Evolutionary conservation across 179 eudicot genomes (phyloP), one percentile per base, ranked within the genome.

Genomic region (Gypsophila paniculata): DNA sequence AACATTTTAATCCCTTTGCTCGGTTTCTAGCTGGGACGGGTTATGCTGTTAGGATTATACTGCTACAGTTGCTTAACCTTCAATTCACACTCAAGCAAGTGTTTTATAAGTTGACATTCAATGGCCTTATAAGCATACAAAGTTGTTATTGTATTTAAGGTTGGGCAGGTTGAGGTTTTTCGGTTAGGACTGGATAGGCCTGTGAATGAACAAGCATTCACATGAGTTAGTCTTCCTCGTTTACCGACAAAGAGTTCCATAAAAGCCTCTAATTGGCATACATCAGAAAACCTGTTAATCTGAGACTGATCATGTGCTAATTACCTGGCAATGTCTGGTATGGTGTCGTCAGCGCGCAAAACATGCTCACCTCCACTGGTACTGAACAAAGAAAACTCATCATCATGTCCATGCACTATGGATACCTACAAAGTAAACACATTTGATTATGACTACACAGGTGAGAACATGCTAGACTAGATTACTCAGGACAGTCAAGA

Each of bases 311-410:
- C 39, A 25, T 17, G 69, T 10, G 4, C 49, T 12, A 57, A 23
- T 70, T 81, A 89, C 97, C 88, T 76, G 52, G 77, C 77, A 78
- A 83, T 80, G 74, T 90, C 93, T n/a, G 77, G 51, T 48, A 78
- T 51, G 63, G 70, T 80, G 60, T 73, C 79, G 36, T 91, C 93
- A 48, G 83, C 89, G 74, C 85, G 82, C 69, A 91, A 72, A 39
- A 80, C 64, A 70, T 79, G 88, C 74, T 80, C 86, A 70, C 17
- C 82, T 18, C 87, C 89, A 69, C 65, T 68, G 46, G 85, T 74
- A 76, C 77, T 79, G 59, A 57, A 61, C 44, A 91, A 78, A n/a
- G 87, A 82, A 75, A 91, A 88, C 57, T 90, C 93, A 19, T 82
- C 22, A 65, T 77, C 73, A 39, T 82, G 79, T 62, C 86, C 91